These are phyloP conservation scores for Apodospora peruviana DNA, from an alignment of 495 filamentous ascomycete genomes.

Conservation along the genomic window DNA sequence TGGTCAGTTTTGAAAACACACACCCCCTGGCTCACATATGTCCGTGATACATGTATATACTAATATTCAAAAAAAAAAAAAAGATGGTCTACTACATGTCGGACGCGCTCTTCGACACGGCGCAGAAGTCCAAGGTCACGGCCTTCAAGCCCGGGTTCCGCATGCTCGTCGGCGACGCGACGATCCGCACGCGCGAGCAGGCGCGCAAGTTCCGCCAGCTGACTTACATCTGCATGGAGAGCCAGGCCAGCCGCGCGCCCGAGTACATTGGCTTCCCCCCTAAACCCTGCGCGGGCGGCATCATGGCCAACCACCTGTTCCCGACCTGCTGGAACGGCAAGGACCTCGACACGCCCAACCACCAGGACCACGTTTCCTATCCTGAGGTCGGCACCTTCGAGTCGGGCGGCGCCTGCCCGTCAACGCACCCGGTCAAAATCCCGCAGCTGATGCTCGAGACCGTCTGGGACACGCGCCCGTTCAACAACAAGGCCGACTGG, in stretches of 20 bases:
- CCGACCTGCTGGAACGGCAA: conserved; percentile 21
- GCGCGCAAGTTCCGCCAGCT: conserved; percentile 33
- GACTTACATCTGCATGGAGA: conserved; percentile 33
- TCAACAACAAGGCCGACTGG: conserved; percentile 35
- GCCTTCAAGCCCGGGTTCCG: conserved; percentile 45
- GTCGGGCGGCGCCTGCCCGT: conserved; percentile 22
- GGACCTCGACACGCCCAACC: conserved; percentile 25
- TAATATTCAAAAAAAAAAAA: neutral
- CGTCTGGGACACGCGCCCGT: conserved; percentile 31
- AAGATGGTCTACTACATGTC: conserved; percentile 48
- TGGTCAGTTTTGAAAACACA: conserved; percentile 10
- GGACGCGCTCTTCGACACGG: conserved; percentile 40
- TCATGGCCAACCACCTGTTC: conserved; percentile 33
- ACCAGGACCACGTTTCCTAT: conserved; percentile 34
- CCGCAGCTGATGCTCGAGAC: conserved; percentile 38
- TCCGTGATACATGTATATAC: neutral
- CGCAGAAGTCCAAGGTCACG: conserved; percentile 37
- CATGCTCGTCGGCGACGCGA: conserved; percentile 35
- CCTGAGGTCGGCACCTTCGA: conserved; percentile 31
- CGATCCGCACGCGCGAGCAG: conserved; percentile 24
- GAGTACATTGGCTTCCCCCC: conserved; percentile 27
- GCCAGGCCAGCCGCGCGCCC: conserved; percentile 17
- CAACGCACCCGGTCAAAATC: conserved; percentile 25
- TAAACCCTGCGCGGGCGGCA: conserved; percentile 25
- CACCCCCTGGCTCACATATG: neutral